Percentiles rank a stretch among this genome's conserved stretches.
Evolutionary conservation across 805 yeast species (phyloP).

Genomic region (Vanderwaltozyma yarrowii): DNA sequence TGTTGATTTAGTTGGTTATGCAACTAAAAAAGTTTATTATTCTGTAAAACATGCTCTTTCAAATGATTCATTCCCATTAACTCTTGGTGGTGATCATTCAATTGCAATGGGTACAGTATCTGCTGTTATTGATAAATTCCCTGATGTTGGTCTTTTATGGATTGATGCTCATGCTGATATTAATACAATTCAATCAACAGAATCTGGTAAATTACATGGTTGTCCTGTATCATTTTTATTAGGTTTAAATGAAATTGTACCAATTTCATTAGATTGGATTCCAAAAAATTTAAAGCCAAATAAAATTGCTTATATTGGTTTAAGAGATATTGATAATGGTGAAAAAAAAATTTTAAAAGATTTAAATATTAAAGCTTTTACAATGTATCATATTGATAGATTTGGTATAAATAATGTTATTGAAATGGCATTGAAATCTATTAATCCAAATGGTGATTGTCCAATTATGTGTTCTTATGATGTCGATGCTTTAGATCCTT

Average conservation of each 20-base stretch:
- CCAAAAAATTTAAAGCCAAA: slow-evolving; percentile 56
- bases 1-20: slow-evolving; percentile 66
- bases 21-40: slow-evolving; percentile 53
- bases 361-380: slow-evolving; percentile 67
- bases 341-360: slow-evolving; percentile 70
- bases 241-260: slow-evolving; percentile 51
- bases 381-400: slow-evolving; percentile 94
- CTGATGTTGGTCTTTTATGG: slow-evolving; percentile 89
- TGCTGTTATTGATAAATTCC: slow-evolving; percentile 68
- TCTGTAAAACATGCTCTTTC: slow-evolving; percentile 44
- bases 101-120: slow-evolving; percentile 89
- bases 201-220: slow-evolving; percentile 89
- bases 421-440: slow-evolving; percentile 74
- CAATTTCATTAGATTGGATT: slow-evolving; percentile 1
- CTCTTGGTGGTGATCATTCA: slow-evolving; percentile 95
- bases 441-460: slow-evolving; percentile 58
- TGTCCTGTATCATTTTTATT: slow-evolving; percentile 88
- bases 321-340: slow-evolving; percentile 84
- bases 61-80: slow-evolving; percentile 41
- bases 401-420: slow-evolving; percentile 87
- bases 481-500: slow-evolving; percentile 94
- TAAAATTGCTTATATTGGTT: slow-evolving; percentile 84
- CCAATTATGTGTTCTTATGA: slow-evolving; percentile 92
- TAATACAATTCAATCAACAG: slow-evolving; percentile 76
- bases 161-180: slow-evolving; percentile 98